A percentile compares a stretch with the other conserved stretches of the same genome.
phyloP scores from a whole-genome alignment of 177 flowering plant genomes.

The Tripterygium wilfordii region DNA sequence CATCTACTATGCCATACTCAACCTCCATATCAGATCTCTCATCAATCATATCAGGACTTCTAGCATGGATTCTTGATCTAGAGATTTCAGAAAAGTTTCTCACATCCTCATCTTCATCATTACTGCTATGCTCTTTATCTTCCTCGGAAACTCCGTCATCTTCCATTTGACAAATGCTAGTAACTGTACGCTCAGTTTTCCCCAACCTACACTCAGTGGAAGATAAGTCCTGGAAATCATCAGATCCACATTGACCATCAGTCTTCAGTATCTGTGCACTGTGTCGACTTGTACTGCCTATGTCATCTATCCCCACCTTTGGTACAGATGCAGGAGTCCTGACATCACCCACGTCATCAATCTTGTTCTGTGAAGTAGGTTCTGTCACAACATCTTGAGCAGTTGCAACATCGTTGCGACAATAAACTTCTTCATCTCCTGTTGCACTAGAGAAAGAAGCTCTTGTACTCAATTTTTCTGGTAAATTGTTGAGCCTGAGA shows the following conservation, averaged over 20 bases:
- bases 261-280: slow-evolving; percentile 9
- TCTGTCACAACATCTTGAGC: slow-evolving; percentile 14
- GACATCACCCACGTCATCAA: slow-evolving; percentile 10
- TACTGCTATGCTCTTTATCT: slow-evolving; percentile 16
- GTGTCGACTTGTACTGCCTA: slow-evolving; percentile 2
- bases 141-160: slow-evolving; percentile 11
- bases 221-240: slow-evolving; percentile 14
- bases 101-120: slow-evolving; percentile 21
- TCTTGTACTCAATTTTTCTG: background rate
- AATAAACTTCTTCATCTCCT: too few relatives aligned
- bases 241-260: slow-evolving; percentile 19
- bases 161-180: slow-evolving; percentile 24
- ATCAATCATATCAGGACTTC: slow-evolving; percentile 15
- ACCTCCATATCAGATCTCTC: slow-evolving; percentile 22
- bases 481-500: slow-evolving; percentile 8
- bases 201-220: slow-evolving; percentile 11
- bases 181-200: slow-evolving; percentile 17
- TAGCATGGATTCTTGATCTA: slow-evolving; percentile 12
- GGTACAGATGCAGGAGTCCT: slow-evolving; percentile 12
- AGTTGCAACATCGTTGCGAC: slow-evolving; percentile 18
- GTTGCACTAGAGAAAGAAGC: slow-evolving; percentile 13
- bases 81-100: slow-evolving; percentile 16
- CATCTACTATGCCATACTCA: slow-evolving; percentile 36
- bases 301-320: slow-evolving; percentile 17
- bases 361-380: slow-evolving; percentile 12